These are phyloP conservation scores for Cryptosporidium andersoni DNA, from an alignment of 169 alveolate genomes.

Conservation along the genomic window DNA sequence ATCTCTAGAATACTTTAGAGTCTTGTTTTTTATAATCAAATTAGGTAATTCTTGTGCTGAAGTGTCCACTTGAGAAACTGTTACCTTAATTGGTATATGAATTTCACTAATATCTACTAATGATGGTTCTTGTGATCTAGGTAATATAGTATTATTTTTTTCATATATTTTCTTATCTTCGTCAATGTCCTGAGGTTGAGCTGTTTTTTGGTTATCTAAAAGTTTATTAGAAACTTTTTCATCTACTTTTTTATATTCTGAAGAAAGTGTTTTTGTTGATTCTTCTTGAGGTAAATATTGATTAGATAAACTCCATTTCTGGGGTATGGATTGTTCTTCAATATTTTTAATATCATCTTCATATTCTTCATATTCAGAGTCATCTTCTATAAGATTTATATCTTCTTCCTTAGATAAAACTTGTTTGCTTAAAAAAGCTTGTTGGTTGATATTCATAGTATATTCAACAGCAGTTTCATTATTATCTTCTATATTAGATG, in stretches of 20 bases:
- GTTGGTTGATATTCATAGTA: not conserved
- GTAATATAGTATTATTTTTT: not conserved
- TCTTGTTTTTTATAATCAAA: not conserved
- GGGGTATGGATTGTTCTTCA: conserved; percentile 1
- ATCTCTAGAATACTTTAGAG: not conserved
- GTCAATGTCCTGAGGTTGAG: not conserved
- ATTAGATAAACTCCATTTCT: not conserved
- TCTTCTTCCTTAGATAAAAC: conserved; percentile 11
- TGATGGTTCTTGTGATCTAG: not conserved
- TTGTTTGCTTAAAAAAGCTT: not conserved
- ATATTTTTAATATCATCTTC: conserved; percentile 27
- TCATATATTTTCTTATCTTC: not conserved
- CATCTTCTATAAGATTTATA: not conserved
- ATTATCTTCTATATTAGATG: not conserved
- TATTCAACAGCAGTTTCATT: not conserved
- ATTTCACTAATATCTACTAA: not conserved
- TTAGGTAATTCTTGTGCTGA: not conserved
- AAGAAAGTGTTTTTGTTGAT: not conserved
- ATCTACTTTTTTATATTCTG: not conserved
- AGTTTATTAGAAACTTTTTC: not conserved
- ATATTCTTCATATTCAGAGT: conserved; percentile 7
- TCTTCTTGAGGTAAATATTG: not conserved
- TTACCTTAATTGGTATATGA: not conserved
- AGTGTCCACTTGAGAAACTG: not conserved
- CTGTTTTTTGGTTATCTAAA: not conserved